phyloP scores from a whole-genome alignment of 2,329 filamentous ascomycete species.

The Botryotinia convoluta region DNA sequence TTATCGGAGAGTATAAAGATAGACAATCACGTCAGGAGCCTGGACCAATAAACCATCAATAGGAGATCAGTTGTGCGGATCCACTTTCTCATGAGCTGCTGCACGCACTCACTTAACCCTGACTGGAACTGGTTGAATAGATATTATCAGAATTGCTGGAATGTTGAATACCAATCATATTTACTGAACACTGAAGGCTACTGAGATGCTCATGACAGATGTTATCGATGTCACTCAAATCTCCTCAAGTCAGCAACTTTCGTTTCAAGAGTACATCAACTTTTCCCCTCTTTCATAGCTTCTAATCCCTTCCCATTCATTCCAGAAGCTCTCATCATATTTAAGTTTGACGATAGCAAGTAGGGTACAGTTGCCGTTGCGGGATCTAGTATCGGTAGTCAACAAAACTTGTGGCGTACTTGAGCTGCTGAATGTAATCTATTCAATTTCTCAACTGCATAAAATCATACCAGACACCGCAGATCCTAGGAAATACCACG shows the following conservation, averaged over 20 bases:
- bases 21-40: not conserved
- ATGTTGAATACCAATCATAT: not conserved
- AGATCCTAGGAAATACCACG: not conserved
- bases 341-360: not conserved
- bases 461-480: slow-evolving; percentile 8
- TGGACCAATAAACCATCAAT: not conserved
- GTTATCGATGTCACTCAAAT: not conserved
- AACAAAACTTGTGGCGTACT: slow-evolving; percentile 34
- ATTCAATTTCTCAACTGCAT: slow-evolving; percentile 9
- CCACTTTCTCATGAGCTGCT: slow-evolving; percentile 35
- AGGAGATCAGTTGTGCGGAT: not conserved
- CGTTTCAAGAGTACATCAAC: slow-evolving; percentile 29
- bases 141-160: not conserved
- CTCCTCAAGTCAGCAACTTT: slow-evolving; percentile 25
- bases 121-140: not conserved
- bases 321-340: not conserved
- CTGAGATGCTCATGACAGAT: not conserved
- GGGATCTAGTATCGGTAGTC: slow-evolving; percentile 32
- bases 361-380: slow-evolving; percentile 18
- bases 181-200: not conserved
- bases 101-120: too few relatives aligned
- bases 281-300: slow-evolving; percentile 5
- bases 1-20: not conserved
- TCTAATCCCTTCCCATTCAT: too few relatives aligned
- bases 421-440: slow-evolving; percentile 33